These are phyloP conservation scores for Yamadazyma spencermartinsiae DNA, from an alignment of 1,139 yeast species.

Conservation along the genomic window DNA sequence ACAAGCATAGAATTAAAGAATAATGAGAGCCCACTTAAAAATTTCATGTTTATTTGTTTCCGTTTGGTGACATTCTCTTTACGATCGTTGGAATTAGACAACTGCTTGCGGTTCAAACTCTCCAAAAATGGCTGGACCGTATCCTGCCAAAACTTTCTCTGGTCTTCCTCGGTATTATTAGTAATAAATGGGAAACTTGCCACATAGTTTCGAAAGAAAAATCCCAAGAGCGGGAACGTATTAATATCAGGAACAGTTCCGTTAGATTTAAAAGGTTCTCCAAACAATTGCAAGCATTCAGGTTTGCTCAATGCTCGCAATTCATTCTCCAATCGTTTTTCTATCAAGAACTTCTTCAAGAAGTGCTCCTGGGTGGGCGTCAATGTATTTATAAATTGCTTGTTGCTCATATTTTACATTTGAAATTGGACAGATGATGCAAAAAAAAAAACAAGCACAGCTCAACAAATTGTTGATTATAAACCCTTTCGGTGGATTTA, in stretches of 20 bases:
- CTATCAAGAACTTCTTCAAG: slow-evolving; percentile 74
- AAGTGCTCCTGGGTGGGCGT: slow-evolving; percentile 77
- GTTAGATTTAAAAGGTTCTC: slow-evolving; percentile 60
- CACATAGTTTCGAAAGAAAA: slow-evolving; percentile 61
- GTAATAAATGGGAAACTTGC: slow-evolving; percentile 75
- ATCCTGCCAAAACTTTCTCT: slow-evolving; percentile 68
- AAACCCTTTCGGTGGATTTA: too few species aligned
- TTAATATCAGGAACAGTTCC: slow-evolving; percentile 18
- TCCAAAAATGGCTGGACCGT: slow-evolving; percentile 81
- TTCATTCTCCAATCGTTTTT: slow-evolving; percentile 62
- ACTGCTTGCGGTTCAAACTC: slow-evolving; percentile 66
- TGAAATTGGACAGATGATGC: too few species aligned
- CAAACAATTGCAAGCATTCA: slow-evolving; percentile 63
- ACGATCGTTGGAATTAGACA: slow-evolving; percentile 69
- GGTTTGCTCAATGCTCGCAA: slow-evolving; percentile 57
- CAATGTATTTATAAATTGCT: slow-evolving; percentile 23
- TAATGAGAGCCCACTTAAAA: slow-evolving; percentile 62
- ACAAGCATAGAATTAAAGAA: slow-evolving; percentile 76
- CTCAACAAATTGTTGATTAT: too few species aligned
- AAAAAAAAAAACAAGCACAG: too few species aligned
- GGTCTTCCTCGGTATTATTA: slow-evolving; percentile 43
- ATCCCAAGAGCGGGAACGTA: slow-evolving; percentile 64
- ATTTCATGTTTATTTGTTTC: slow-evolving; percentile 56
- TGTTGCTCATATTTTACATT: not conserved
- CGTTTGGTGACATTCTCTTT: slow-evolving; percentile 75